These are phyloP conservation scores for Aspergillus sclerotioniger DNA, from an alignment of 495 filamentous ascomycete species.

Conservation along the genomic window DNA sequence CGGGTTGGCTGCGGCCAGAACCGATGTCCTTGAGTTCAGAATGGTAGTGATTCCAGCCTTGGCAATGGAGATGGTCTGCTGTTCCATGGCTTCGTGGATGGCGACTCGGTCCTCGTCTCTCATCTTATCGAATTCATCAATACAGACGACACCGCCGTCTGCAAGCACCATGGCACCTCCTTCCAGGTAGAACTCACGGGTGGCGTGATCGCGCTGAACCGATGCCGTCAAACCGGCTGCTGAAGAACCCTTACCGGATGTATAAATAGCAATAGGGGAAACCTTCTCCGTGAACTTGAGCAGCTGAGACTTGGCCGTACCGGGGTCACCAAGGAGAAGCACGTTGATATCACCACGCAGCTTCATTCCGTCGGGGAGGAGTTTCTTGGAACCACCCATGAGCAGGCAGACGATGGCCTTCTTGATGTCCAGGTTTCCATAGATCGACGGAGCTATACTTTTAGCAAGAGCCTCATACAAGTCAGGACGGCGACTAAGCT, in stretches of 20 bases:
- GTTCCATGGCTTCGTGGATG: conserved; percentile 99
- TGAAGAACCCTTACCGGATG: conserved; percentile 97
- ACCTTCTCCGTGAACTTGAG: conserved; percentile 98
- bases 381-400: conserved; percentile 96
- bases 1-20: conserved; percentile 94
- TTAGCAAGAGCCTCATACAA: conserved; percentile 86
- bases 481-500: conserved; percentile 86
- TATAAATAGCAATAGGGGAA: conserved; percentile 97
- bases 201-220: conserved; percentile 87
- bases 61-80: conserved; percentile 99
- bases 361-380: conserved; percentile 97
- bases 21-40: conserved; percentile 91
- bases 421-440: conserved; percentile 94
- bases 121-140: conserved; percentile 99
- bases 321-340: conserved; percentile 92
- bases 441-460: conserved; percentile 97
- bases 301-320: conserved; percentile 97
- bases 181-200: conserved; percentile 96
- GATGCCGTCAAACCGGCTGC: conserved; percentile 98
- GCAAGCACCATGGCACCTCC: conserved; percentile 99
- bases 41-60: conserved; percentile 99
- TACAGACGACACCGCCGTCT: conserved; percentile 97
- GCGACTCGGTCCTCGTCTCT: conserved; percentile 97
- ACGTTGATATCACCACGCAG: conserved; percentile 99
- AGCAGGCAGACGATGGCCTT: conserved; percentile 97